Percentiles rank a stretch among this genome's conserved stretches.
Evolutionary conservation across 129 eudicot genomes (phyloP).

Genomic region (Mikania micrantha): DNA sequence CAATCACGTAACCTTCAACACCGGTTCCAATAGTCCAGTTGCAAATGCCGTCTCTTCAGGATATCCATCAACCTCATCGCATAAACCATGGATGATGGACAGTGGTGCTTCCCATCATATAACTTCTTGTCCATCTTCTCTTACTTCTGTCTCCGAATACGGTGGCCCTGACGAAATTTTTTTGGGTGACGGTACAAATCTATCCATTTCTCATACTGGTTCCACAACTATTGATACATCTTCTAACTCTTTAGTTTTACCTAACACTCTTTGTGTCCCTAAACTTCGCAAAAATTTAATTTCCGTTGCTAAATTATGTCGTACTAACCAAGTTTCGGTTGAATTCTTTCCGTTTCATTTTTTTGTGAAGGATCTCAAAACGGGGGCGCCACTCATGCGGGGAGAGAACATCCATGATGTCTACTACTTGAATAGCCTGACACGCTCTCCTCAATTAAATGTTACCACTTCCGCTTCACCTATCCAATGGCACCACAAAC

Average conservation of each 20-base stretch:
- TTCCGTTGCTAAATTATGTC: conserved; percentile 8
- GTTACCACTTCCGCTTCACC: background rate
- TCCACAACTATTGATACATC: background rate
- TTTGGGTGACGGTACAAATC: background rate
- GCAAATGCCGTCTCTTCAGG: too few species aligned
- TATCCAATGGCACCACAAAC: too few species aligned
- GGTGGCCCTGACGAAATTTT: background rate
- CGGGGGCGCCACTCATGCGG: too few species aligned
- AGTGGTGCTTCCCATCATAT: conserved; percentile 9
- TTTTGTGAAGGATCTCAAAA: conserved; percentile 2
- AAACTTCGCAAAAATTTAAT: background rate
- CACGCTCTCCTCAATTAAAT: background rate
- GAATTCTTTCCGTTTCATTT: background rate
- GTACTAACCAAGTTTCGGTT: background rate
- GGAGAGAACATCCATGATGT: conserved; percentile 1
- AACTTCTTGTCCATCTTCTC: background rate
- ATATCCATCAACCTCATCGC: too few species aligned
- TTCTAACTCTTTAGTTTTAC: background rate
- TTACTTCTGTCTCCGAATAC: background rate
- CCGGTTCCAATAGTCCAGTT: too few species aligned
- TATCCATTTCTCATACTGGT: background rate
- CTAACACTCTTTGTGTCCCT: conserved; percentile 1
- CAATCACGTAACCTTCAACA: too few species aligned
- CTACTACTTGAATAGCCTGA: background rate
- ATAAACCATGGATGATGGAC: background rate